Conservation (phyloP, 768 basidiomycete species). For the Auriculariales sp. region DNA sequence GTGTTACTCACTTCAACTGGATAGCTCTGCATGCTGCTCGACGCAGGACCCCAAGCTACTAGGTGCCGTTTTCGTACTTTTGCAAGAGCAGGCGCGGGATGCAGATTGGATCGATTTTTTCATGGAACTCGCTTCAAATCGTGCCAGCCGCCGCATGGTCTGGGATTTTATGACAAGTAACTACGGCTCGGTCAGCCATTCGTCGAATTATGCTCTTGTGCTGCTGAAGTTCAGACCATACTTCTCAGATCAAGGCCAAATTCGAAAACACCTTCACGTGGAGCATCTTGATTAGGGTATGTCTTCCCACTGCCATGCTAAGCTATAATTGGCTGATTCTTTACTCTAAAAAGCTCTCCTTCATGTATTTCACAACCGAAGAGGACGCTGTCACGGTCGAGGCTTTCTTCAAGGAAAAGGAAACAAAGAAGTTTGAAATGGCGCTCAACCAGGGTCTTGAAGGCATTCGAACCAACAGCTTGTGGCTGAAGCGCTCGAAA, state of each 20-base stretch:
- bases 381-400: conserved; percentile 26
- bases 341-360: conserved; percentile 7
- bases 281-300: background rate
- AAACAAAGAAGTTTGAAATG: conserved; percentile 54
- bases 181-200: conserved; percentile 41
- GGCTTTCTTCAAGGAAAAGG: conserved; percentile 58
- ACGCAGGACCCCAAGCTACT: conserved; percentile 42
- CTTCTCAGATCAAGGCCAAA: background rate
- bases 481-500: conserved; percentile 47
- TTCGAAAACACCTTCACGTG: background rate
- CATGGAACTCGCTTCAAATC: conserved; percentile 41
- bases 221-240: background rate
- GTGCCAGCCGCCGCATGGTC: conserved; percentile 34
- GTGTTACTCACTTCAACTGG: conserved; percentile 2
- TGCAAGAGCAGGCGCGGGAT: conserved; percentile 36
- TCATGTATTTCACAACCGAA: background rate
- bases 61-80: conserved; percentile 46
- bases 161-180: conserved; percentile 54
- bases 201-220: background rate
- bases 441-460: conserved; percentile 56
- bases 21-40: conserved; percentile 50
- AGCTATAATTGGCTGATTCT: too few species aligned
- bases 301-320: background rate
- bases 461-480: conserved; percentile 40
- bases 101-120: conserved; percentile 57